phyloP scores from a whole-genome alignment of 441 rosid species.

The Eutrema salsugineum region DNA sequence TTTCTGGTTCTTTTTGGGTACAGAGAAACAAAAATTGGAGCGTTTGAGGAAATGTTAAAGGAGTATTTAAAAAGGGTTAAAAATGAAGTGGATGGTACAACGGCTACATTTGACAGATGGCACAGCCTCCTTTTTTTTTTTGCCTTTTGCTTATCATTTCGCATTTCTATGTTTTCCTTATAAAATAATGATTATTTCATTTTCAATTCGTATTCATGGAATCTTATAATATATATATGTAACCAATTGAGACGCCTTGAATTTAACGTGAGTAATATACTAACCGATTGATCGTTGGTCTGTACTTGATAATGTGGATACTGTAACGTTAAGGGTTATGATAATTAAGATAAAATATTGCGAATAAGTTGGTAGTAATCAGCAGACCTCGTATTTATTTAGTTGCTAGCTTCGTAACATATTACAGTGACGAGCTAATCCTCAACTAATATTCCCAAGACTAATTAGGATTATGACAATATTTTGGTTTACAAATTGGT shows the following conservation, averaged over 20 bases:
- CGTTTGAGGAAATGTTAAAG: conserved; percentile 1
- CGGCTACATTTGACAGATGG: conserved; percentile 77
- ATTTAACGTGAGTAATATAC: not conserved
- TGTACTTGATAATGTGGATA: conserved; percentile 2
- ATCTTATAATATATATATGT: conserved; percentile 8
- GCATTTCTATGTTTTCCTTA: not conserved
- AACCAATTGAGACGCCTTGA: not conserved
- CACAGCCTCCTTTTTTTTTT: conserved; percentile 10
- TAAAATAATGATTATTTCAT: not conserved
- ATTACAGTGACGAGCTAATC: not conserved
- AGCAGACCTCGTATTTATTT: not conserved
- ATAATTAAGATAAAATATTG: not conserved
- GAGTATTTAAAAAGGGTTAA: conserved; percentile 23
- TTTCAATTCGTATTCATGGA: conserved; percentile 1
- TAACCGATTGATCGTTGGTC: conserved; percentile 6
- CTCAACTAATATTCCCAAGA: not conserved
- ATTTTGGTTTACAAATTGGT: not conserved
- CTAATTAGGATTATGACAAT: no score
- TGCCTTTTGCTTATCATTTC: conserved; percentile 15
- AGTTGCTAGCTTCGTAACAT: not conserved
- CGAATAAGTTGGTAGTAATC: not conserved
- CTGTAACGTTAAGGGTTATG: conserved; percentile 17
- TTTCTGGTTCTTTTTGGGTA: not conserved
- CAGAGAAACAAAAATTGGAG: conserved; percentile 18
- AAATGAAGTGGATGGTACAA: conserved; percentile 42